These are phyloP conservation scores for Mycena epipterygia DNA, from an alignment of 768 basidiomycete genomes.

Conservation along the genomic window DNA sequence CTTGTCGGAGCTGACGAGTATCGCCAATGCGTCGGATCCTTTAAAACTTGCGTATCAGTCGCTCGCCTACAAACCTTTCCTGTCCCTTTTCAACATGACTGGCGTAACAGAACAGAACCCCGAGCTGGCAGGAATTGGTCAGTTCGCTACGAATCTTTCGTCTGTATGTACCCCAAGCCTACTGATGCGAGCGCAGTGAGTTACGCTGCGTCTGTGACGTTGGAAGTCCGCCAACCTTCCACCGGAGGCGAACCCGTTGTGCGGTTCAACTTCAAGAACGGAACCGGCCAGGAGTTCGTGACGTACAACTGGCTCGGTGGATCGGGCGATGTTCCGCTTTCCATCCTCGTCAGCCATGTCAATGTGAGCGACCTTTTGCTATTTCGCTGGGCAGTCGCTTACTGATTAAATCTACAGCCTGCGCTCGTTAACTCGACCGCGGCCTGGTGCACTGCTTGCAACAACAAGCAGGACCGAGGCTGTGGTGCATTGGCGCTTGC, in stretches of 20 bases:
- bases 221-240: slow-evolving; percentile 69
- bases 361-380: slow-evolving; percentile 41
- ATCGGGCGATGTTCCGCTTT: slow-evolving; percentile 67
- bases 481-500: slow-evolving; percentile 64
- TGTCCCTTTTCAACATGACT: slow-evolving; percentile 85
- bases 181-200: slow-evolving; percentile 57
- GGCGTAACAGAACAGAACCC: slow-evolving; percentile 64
- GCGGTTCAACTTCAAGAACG: slow-evolving; percentile 80
- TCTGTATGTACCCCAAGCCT: no score
- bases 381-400: not conserved
- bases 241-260: slow-evolving; percentile 63
- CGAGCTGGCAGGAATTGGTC: slow-evolving; percentile 72
- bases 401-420: slow-evolving; percentile 52
- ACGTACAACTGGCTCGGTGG: slow-evolving; percentile 62
- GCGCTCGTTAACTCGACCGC: slow-evolving; percentile 64
- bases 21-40: slow-evolving; percentile 64
- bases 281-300: slow-evolving; percentile 63
- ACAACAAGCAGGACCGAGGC: slow-evolving; percentile 68
- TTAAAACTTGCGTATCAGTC: slow-evolving; percentile 71
- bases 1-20: slow-evolving; percentile 63
- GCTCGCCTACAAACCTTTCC: slow-evolving; percentile 83
- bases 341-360: slow-evolving; percentile 60
- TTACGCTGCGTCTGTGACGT: slow-evolving; percentile 68
- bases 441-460: slow-evolving; percentile 72
- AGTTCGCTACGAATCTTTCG: slow-evolving; percentile 9